Percentiles rank a stretch among this genome's conserved stretches.
These are phyloP conservation scores for Coelastrella sp. DNA, from an alignment of 139 green algal species.

Conservation along the genomic window DNA sequence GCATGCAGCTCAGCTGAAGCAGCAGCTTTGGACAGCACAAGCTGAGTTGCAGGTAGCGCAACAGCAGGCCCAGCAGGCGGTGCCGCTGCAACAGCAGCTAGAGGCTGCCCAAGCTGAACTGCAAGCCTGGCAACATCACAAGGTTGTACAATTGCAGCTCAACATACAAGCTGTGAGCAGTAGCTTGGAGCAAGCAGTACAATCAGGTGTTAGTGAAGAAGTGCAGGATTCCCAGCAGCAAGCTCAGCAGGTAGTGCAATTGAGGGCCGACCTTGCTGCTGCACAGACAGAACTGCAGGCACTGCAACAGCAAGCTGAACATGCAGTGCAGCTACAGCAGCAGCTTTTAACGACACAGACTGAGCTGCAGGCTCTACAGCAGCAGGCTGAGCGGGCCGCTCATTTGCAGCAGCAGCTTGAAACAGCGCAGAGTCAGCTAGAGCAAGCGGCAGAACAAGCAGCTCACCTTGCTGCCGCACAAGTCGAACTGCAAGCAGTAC, in stretches of 20 bases:
- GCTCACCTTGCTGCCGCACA: not conserved
- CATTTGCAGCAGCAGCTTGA: slow-evolving; percentile 21
- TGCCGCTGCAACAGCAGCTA: slow-evolving; percentile 24
- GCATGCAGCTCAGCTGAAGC: not conserved
- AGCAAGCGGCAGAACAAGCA: not conserved
- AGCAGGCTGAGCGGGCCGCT: not conserved
- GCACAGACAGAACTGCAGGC: too few relatives aligned
- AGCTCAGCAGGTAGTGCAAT: too few relatives aligned
- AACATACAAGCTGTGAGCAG: too few relatives aligned
- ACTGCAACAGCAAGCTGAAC: not conserved
- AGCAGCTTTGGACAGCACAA: not conserved
- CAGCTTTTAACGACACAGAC: not conserved
- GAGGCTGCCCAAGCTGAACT: not conserved
- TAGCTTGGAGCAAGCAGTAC: too few relatives aligned
- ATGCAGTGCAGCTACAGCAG: slow-evolving; percentile 1
- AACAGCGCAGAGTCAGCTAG: not conserved
- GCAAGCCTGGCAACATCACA: not conserved
- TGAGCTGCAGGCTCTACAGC: slow-evolving; percentile 15
- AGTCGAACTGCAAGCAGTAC: not conserved
- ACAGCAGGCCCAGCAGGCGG: not conserved
- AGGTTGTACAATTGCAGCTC: too few relatives aligned
- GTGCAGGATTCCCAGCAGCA: too few relatives aligned
- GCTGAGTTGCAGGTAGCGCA: not conserved
- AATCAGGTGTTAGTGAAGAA: too few relatives aligned
- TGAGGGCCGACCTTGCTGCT: too few relatives aligned